Conservation (phyloP, 305 asterid species). For the Solanum hybrid region DNA sequence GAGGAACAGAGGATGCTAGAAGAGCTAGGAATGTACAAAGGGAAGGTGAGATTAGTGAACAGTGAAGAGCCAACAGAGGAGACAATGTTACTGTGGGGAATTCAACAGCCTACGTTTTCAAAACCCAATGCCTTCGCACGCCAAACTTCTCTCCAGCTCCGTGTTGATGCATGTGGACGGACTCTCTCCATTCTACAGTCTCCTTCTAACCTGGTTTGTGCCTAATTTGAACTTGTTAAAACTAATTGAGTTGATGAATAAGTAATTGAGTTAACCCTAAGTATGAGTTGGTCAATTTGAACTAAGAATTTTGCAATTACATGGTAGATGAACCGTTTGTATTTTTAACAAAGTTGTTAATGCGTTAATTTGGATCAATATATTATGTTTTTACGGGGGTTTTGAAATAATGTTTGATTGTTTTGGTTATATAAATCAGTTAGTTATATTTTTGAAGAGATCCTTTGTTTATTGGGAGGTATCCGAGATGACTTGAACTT, state of each 20-base stretch:
- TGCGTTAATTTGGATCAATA: not conserved
- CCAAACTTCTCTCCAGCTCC: conserved; percentile 64
- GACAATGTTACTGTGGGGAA: conserved; percentile 78
- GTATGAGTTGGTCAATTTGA: not conserved
- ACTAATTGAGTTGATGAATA: not conserved
- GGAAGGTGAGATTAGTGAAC: conserved; percentile 41
- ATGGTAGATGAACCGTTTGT: not conserved
- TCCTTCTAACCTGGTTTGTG: conserved; percentile 35
- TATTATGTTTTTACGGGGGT: not conserved
- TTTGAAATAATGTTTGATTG: not conserved
- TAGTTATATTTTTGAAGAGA: not conserved
- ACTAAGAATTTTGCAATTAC: not conserved
- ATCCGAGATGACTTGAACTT: not conserved
- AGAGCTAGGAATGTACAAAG: conserved; percentile 52
- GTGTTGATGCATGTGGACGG: conserved; percentile 78
- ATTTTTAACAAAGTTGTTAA: not conserved
- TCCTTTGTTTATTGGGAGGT: not conserved
- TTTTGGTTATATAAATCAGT: not conserved
- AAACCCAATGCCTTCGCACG: conserved; percentile 65
- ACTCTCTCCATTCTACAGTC: conserved; percentile 72
- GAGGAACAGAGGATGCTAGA: conserved; percentile 28
- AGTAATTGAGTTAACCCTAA: not conserved
- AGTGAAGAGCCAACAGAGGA: conserved; percentile 45
- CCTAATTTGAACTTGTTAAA: not conserved
- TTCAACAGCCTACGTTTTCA: conserved; percentile 74